A percentile compares a stretch with the other conserved stretches of the same genome.
Evolutionary conservation across 495 filamentous ascomycete genomes (phyloP).

Genomic region (Hypoxylon fuscum): DNA sequence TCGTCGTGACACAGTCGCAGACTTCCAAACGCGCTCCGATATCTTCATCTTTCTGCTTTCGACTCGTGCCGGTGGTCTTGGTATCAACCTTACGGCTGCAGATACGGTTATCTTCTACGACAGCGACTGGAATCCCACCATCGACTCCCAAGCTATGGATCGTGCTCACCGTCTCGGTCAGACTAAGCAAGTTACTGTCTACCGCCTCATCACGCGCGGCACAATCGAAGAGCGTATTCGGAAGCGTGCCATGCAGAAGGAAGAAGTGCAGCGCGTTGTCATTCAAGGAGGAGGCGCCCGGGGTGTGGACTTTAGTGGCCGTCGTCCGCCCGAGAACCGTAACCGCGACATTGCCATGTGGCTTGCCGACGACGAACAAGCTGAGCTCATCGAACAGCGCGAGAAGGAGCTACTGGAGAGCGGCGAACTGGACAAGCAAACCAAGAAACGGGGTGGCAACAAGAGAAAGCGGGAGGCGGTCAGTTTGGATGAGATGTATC

Average conservation of each 20-base stretch:
- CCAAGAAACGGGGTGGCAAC: constrained; percentile 68
- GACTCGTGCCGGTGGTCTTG: constrained; percentile 95
- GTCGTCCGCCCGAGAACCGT: constrained; percentile 81
- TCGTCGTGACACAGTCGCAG: constrained; percentile 92
- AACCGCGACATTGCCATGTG: constrained; percentile 97
- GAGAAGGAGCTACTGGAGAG: constrained; percentile 80
- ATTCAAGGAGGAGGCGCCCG: constrained; percentile 85
- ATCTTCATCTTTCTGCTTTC: constrained; percentile 97
- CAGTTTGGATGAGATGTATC: constrained; percentile 96
- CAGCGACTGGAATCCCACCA: constrained; percentile 98
- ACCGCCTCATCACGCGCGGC: constrained; percentile 94
- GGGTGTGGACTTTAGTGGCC: constrained; percentile 92
- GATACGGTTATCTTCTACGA: constrained; percentile 99
- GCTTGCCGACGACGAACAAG: constrained; percentile 95
- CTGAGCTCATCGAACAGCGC: constrained; percentile 86
- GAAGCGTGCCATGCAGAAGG: constrained; percentile 96
- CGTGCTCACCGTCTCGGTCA: constrained; percentile 97
- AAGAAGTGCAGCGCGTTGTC: constrained; percentile 98
- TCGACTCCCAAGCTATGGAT: constrained; percentile 99
- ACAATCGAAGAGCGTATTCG: constrained; percentile 99
- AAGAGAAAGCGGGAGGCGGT: constrained; percentile 62
- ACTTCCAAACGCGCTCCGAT: constrained; percentile 91
- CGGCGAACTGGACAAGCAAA: constrained; percentile 68
- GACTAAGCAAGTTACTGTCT: constrained; percentile 95
- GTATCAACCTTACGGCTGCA: constrained; percentile 94